Base-by-base conservation (phyloP, 2,329 filamentous ascomycete genomes). In the Epichloe scottii region DNA sequence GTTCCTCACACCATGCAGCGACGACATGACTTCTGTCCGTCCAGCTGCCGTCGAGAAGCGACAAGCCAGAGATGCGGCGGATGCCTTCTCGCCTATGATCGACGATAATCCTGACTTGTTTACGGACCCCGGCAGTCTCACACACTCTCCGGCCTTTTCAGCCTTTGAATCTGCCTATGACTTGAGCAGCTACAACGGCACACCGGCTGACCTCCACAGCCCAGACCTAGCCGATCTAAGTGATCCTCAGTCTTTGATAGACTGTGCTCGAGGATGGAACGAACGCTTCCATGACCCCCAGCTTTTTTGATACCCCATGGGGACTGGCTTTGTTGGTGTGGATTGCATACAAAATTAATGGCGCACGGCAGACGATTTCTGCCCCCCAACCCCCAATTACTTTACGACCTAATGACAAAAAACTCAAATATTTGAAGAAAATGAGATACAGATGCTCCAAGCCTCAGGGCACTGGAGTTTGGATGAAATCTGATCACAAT, bases 1-100 rank as follows among this genome's bases (percentile, higher is more conserved):
- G 12, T 69, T 78, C 30, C 70, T 78, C 53, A 79, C 77, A 0
- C 77, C 77, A 1, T 74, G 70, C 62, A 78, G 75, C 62, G 77
- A 80, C 51, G 76, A 78, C 56, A 64, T 66, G 63, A 53, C 62
- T n/a, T 56, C 57, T 8, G 55, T 65, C 19, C 59, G 62, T 33
- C 60, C 64, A 23, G 58, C 58, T 15, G 59, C 58, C 6, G 53
- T 66, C 21, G 63, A 66, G 51, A 60, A 60, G 15, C 48, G 57
- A 21, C 45, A 49, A 30, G 42, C 34, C 47, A 45, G 53, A 33
- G 48, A 50, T 10, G 42, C 49, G 14, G 30, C 17, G 3, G 46
- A 48, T 17, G 48, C 51, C 26, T 55, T 55, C 19, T 17, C 53
- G 15, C 40, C 53, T 21, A 37, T 37, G n/a, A 26, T 57, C 48